Evolutionary conservation across 768 basidiomycete species (phyloP).

Genomic region (Obba rivulosa): DNA sequence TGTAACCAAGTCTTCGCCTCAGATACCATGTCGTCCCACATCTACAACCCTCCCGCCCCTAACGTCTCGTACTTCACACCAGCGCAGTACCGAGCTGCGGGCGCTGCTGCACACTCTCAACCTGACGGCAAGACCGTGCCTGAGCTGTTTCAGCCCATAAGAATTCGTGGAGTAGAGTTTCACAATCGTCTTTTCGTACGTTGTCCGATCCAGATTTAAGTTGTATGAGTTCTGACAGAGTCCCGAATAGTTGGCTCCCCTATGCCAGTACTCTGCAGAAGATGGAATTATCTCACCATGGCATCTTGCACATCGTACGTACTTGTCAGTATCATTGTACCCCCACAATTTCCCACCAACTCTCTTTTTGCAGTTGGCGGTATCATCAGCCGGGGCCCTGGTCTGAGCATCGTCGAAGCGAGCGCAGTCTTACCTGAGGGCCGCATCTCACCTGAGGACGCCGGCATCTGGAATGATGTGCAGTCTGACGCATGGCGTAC

Average conservation of each 20-base stretch:
- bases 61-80: conserved; percentile 43
- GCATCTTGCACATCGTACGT: conserved; percentile 46
- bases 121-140: conserved; percentile 35
- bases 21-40: not conserved
- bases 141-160: conserved; percentile 49
- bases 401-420: conserved; percentile 59
- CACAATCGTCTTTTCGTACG: conserved; percentile 25
- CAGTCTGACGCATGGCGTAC: conserved; percentile 42
- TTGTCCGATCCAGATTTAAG: not conserved
- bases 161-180: conserved; percentile 29
- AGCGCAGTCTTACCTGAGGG: conserved; percentile 53
- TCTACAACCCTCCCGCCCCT: conserved; percentile 34
- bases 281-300: conserved; percentile 48
- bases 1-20: too few species aligned
- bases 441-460: conserved; percentile 55
- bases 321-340: not conserved
- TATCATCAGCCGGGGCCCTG: conserved; percentile 48
- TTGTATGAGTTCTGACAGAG: not conserved
- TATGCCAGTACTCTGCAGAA: conserved; percentile 56
- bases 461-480: conserved; percentile 56
- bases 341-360: not conserved
- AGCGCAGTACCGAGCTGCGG: conserved; percentile 37
- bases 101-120: conserved; percentile 38
- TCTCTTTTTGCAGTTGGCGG: conserved; percentile 36
- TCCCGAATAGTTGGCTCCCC: conserved; percentile 40